These are phyloP conservation scores for Selenicereus undatus DNA, from an alignment of 148 eudicot species.

Conservation along the genomic window DNA sequence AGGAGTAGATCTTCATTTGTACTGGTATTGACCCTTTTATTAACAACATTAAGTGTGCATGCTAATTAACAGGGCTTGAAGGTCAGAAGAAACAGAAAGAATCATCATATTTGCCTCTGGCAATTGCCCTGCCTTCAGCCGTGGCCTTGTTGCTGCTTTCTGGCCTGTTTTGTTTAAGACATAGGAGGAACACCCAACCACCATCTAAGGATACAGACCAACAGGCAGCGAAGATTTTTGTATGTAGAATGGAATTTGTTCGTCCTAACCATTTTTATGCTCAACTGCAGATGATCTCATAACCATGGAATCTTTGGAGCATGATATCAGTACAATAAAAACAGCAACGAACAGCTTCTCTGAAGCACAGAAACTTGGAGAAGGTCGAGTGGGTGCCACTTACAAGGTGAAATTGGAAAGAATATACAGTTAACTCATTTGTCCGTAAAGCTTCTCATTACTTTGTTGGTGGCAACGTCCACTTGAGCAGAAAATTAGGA, in stretches of 20 bases:
- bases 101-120: background rate
- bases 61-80: background rate
- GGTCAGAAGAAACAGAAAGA: background rate
- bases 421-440: too few species aligned
- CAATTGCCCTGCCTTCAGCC: background rate
- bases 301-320: conserved; percentile 24
- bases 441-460: background rate
- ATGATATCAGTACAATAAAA: conserved; percentile 1
- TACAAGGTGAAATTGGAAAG: background rate
- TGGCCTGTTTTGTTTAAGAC: background rate
- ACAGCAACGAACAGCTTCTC: conserved; percentile 8
- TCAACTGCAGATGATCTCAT: conserved; percentile 19
- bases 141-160: background rate
- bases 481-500: too few species aligned
- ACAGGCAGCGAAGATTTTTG: too few species aligned
- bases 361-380: background rate
- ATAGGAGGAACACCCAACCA: background rate
- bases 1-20: too few species aligned
- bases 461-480: too few species aligned
- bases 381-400: conserved; percentile 9
- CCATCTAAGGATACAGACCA: background rate
- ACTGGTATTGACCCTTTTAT: background rate
- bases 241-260: too few species aligned
- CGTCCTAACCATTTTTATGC: too few species aligned
- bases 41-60: background rate